Percentiles rank a stretch among this genome's conserved stretches.
Conservation (phyloP, 768 basidiomycete genomes). For the Tylopilus rubrobrunneus region DNA sequence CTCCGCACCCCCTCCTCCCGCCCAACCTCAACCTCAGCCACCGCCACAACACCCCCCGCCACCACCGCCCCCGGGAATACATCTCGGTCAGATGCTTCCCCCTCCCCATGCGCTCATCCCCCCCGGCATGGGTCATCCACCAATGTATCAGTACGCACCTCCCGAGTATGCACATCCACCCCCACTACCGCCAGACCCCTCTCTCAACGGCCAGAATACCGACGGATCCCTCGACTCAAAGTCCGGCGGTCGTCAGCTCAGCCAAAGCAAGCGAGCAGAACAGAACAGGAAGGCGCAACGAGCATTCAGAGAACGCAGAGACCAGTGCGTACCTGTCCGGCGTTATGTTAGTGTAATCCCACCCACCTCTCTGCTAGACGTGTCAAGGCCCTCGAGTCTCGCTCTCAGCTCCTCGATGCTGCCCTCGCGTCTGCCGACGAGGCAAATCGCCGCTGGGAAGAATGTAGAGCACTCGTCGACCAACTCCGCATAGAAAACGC, state of each 20-base stretch:
- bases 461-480: conserved; percentile 86
- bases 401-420: conserved; percentile 80
- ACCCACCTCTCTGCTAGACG: conserved; percentile 47
- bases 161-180: conserved; percentile 30
- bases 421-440: conserved; percentile 85
- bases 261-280: conserved; percentile 83
- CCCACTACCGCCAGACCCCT: conserved; percentile 22
- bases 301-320: conserved; percentile 85
- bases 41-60: conserved; percentile 34
- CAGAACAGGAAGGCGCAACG: conserved; percentile 94
- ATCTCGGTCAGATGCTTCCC: conserved; percentile 52
- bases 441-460: conserved; percentile 86
- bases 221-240: conserved; percentile 10
- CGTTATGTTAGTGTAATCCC: neutral
- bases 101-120: conserved; percentile 53
- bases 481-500: conserved; percentile 83
- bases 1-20: conserved; percentile 15
- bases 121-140: conserved; percentile 28
- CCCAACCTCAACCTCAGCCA: conserved; percentile 18
- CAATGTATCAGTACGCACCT: conserved; percentile 35
- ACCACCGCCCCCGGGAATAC: conserved; percentile 31
- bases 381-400: conserved; percentile 82
- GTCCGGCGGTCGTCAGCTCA: conserved; percentile 52
- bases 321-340: conserved; percentile 56
- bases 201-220: conserved; percentile 18